Base-by-base conservation (phyloP, 2,329 filamentous ascomycete species). In the Camillea tinctor region DNA sequence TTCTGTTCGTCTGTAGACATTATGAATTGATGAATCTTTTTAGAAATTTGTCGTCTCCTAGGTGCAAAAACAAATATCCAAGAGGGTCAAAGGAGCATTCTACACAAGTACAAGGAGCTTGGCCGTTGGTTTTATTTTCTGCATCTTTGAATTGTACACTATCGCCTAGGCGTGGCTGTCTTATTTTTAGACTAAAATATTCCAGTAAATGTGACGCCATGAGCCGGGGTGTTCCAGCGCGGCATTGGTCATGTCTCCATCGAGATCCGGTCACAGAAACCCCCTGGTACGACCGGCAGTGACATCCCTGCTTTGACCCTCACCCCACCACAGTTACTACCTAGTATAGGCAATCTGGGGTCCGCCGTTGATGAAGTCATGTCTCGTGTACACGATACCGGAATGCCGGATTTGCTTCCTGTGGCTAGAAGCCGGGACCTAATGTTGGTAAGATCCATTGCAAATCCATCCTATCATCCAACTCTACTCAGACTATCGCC, bases 1-100 rank as follows among this genome's bases (percentile, higher is more conserved):
- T 62, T 58, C 26, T 65, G 58, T 30, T 62, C 58, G 56, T 60
- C 63, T 4, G 64, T 60, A 60, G 66, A 65, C 66, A 66, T 66
- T 24, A 5, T 65, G 50, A 57, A 48, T 20, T 52, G 44, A 21
- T 24, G 19, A n/a, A 11, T 22, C 5, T 44, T 5, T 17, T n/a
- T n/a, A 11, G 36, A 1, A 44, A 17, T 17, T n/a, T 44, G 17
- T 44, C 13, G 17, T 44, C 36, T 44, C 17, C 17, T 15, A n/a
- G 17, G 36, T 44, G 36, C n/a, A 44, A n/a, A 44, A 44, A 44
- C 26, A 30, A 30, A 44, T 44, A 44, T 44, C 13, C 36, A 2
- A 44, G 36, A n/a, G 36, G 36, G 17, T 15, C 6, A 44, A 44
- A 15, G 17, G 36, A 15, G 36, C 11, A 44, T 17, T 44, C 36